These are phyloP conservation scores for Penicillium egyptiacum DNA, from an alignment of 495 filamentous ascomycete species.

Conservation along the genomic window DNA sequence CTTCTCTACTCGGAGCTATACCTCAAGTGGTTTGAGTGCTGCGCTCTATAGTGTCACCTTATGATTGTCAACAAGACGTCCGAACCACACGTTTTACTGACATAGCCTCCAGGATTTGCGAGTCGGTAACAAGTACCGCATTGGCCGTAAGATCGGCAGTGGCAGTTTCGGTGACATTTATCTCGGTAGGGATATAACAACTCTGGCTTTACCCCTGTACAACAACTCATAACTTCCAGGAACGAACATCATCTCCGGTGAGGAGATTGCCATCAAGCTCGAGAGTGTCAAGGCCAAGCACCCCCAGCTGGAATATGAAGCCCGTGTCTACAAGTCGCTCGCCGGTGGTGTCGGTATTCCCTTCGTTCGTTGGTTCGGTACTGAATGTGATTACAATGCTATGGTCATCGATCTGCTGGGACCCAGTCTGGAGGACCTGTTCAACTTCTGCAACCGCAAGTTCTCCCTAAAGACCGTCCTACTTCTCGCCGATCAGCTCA, in stretches of 20 bases:
- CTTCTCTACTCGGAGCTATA: not conserved
- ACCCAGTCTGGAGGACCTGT: slow-evolving; percentile 97
- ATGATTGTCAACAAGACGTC: not conserved
- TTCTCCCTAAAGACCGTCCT: slow-evolving; percentile 99
- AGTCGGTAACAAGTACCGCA: slow-evolving; percentile 99
- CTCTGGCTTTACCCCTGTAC: not conserved
- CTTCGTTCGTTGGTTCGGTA: slow-evolving; percentile 99
- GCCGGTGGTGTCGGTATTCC: slow-evolving; percentile 98
- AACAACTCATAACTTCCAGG: slow-evolving; percentile 45
- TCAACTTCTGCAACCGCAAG: slow-evolving; percentile 99
- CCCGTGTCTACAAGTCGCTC: slow-evolving; percentile 98
- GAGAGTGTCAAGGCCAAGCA: slow-evolving; percentile 99
- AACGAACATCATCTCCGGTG: slow-evolving; percentile 99
- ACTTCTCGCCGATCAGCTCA: slow-evolving; percentile 95
- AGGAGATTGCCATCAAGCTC: slow-evolving; percentile 99
- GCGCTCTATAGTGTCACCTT: too few species aligned
- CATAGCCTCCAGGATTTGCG: slow-evolving; percentile 75
- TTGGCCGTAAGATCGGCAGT: slow-evolving; percentile 98
- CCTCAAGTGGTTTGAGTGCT: not conserved
- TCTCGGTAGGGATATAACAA: slow-evolving; percentile 60
- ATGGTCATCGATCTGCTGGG: slow-evolving; percentile 99
- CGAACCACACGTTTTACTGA: slow-evolving; percentile 15
- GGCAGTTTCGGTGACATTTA: slow-evolving; percentile 99
- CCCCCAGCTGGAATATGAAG: slow-evolving; percentile 99
- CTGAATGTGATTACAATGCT: slow-evolving; percentile 99